A percentile compares a stretch with the other conserved stretches of the same genome.
Evolutionary conservation across 2,329 filamentous ascomycete species (phyloP).

Genomic region (Fusarium incarnatum): DNA sequence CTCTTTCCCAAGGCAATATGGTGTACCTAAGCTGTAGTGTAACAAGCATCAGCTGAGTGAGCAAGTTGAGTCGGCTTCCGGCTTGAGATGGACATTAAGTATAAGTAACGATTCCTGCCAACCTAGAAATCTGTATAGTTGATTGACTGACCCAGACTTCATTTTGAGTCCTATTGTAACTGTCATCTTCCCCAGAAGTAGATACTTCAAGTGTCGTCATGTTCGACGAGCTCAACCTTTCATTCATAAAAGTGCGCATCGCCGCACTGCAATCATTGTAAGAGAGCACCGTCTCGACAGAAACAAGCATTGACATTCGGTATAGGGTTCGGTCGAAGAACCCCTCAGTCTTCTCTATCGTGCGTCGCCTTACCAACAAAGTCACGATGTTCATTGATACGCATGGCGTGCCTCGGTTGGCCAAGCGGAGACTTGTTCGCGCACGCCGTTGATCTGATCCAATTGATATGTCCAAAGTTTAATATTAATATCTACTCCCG

Average conservation of each 20-base stretch:
- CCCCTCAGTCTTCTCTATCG: slow-evolving; percentile 23
- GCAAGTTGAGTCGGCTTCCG: slow-evolving; percentile 26
- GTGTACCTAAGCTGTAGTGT: slow-evolving; percentile 9
- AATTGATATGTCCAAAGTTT: not conserved
- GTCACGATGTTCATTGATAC: slow-evolving; percentile 39
- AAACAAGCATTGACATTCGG: not conserved
- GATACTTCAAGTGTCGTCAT: slow-evolving; percentile 38
- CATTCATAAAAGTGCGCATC: slow-evolving; percentile 60
- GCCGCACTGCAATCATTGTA: slow-evolving; percentile 61
- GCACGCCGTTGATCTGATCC: slow-evolving; percentile 34
- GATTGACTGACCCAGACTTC: not conserved
- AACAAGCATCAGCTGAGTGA: slow-evolving; percentile 28
- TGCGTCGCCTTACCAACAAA: slow-evolving; percentile 40
- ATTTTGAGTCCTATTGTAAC: not conserved
- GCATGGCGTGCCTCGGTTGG: slow-evolving; percentile 35
- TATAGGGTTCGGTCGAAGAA: slow-evolving; percentile 25
- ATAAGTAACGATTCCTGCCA: not conserved
- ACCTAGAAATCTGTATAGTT: not conserved
- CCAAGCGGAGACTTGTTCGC: slow-evolving; percentile 42
- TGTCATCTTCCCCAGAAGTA: not conserved
- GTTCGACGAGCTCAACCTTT: slow-evolving; percentile 56
- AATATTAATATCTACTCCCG: slow-evolving; percentile 14
- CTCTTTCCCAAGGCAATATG: not conserved
- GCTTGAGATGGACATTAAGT: not conserved
- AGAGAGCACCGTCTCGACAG: slow-evolving; percentile 42